Evolutionary conservation across 768 basidiomycete genomes (phyloP).

Genomic region (Glaciozyma martinii): DNA sequence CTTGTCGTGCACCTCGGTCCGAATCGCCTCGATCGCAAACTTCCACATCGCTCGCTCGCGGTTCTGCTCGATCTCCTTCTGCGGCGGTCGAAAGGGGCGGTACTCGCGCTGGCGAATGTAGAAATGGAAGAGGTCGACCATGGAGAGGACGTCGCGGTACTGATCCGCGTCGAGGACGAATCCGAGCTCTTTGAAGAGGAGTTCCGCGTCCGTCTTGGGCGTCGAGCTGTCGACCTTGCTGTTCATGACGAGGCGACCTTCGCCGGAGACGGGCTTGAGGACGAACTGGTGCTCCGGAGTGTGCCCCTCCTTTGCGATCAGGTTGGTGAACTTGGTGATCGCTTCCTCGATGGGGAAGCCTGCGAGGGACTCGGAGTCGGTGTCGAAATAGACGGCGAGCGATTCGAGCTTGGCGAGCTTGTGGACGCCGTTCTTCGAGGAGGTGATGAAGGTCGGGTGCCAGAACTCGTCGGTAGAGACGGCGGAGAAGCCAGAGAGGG

Average conservation of each 20-base stretch:
- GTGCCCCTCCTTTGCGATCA: constrained; percentile 41
- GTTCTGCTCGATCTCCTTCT: constrained; percentile 54
- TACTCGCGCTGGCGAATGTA: constrained; percentile 76
- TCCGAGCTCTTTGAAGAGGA: constrained; percentile 87
- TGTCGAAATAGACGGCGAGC: constrained; percentile 88
- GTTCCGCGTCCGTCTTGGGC: constrained; percentile 76
- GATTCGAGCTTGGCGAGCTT: constrained; percentile 87
- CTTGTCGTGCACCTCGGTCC: constrained; percentile 72
- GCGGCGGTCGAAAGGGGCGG: constrained; percentile 63
- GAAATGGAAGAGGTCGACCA: constrained; percentile 94
- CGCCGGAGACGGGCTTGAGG: constrained; percentile 87
- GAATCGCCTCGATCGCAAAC: constrained; percentile 71
- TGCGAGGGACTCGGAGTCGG: constrained; percentile 72
- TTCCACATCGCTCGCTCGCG: constrained; percentile 58
- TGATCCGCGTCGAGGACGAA: constrained; percentile 86
- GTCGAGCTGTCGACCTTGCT: constrained; percentile 61
- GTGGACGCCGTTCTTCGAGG: constrained; percentile 73
- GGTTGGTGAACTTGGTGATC: constrained; percentile 60
- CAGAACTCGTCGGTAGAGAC: constrained; percentile 80
- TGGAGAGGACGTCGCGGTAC: constrained; percentile 83
- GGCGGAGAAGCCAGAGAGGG: constrained; percentile 76
- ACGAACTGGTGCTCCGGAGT: constrained; percentile 74
- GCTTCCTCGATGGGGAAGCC: constrained; percentile 58
- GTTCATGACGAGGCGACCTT: constrained; percentile 82
- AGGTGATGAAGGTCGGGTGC: constrained; percentile 86